Conservation (phyloP, 2,329 filamentous ascomycete species). For the Taxawa tesnikishii region DNA sequence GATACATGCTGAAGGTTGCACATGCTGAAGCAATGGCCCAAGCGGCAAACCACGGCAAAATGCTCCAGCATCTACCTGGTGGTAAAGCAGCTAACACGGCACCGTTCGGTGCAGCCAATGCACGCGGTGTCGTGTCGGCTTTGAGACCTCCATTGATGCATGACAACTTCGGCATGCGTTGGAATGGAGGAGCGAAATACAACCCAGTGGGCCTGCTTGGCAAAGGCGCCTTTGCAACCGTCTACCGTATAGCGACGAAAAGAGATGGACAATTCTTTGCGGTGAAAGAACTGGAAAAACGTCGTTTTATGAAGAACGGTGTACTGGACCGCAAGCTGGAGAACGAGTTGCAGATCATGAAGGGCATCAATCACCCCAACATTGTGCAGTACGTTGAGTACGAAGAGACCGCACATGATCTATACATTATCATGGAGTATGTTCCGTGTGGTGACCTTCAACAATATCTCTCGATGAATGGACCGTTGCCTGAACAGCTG, state of each 20-base stretch:
- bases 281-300: conserved; percentile 90
- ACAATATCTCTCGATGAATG: conserved; percentile 51
- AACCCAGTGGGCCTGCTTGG: conserved; percentile 74
- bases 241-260: conserved; percentile 81
- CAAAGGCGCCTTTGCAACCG: conserved; percentile 87
- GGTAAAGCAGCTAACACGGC: neutral
- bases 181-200: conserved; percentile 73
- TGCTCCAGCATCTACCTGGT: neutral
- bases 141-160: conserved; percentile 1
- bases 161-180: conserved; percentile 52
- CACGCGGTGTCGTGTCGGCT: neutral
- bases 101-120: neutral
- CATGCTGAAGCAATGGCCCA: conserved; percentile 8
- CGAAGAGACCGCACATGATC: conserved; percentile 64
- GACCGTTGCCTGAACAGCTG: conserved; percentile 52
- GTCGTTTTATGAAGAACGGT: conserved; percentile 85
- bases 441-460: conserved; percentile 74
- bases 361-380: conserved; percentile 68
- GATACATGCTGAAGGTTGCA: conserved; percentile 43
- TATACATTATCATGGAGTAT: conserved; percentile 97
- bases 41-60: conserved; percentile 1
- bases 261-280: conserved; percentile 74
- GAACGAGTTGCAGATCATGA: conserved; percentile 97
- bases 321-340: conserved; percentile 82
- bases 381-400: conserved; percentile 89